Base-by-base conservation (phyloP, 306 rosid genomes). In the Gleditsia sinensis region DNA sequence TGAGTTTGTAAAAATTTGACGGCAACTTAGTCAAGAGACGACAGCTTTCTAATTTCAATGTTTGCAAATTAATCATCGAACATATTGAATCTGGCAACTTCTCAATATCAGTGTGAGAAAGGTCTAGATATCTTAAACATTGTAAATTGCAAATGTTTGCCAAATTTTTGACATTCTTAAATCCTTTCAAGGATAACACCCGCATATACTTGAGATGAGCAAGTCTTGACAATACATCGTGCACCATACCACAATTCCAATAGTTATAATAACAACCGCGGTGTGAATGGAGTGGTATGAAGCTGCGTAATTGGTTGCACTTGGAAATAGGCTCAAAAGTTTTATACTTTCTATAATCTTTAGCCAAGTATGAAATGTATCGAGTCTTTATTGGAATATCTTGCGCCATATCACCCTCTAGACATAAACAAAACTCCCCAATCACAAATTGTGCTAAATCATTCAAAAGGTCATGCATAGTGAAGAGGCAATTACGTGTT, bases 51-150 rank as follows among this genome's bases (percentile, higher is more conserved):
- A 71, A 6, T 6, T 46, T 20, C 0, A 81, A 48, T 8, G 85
- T 82, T 3, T 77, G 63, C 24, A 82, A 13, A 53, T 72, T 82
- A 27, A 60, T 10, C 55, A 82, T 1, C 39, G 1, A 13, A 67
- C 82, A 66, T 2, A 77, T 77, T 25, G 82, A 60, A 48, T 58
- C 23, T 1, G 82, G 86, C 19, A 82, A 20, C 1, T 28, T 36
- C 67, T n/a, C 36, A 61, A 82, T 43, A 1, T 3, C 0, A 17
- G 43, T 63, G 5, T 1, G 0, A 1, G 78, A 14, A 55, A 64
- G 74, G 46, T 81, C 20, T n/a, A 81, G 57, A 70, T 76, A 71
- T 3, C 66, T 69, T 24, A 81, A 16, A 43, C 40, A 77, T 4
- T 51, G 69, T 56, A 81, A 45, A 19, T 75, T 69, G 6, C 69